Base-by-base conservation (phyloP, 805 yeast species). In the Hagleromyces aurorensis region DNA sequence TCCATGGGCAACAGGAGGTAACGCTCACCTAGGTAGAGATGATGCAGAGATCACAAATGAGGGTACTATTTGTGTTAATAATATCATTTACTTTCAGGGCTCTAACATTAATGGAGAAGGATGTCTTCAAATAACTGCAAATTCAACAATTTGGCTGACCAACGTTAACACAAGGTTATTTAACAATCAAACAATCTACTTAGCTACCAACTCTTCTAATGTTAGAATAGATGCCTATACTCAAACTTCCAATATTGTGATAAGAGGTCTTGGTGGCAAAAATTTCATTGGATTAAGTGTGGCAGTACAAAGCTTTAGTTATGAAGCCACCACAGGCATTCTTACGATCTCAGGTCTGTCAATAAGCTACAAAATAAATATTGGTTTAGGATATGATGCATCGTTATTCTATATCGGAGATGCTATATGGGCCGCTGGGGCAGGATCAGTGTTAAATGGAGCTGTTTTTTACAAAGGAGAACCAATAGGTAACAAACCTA, bases 61-160 rank as follows among this genome's bases (percentile, higher is more conserved):
- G 21, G 44, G 44, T 23, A 39, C 41, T n/a, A 29, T 39, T 11
- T 39, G 44, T 26, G 17, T 37, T 24, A 28, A 24, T 10, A 33
- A 32, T 17, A 31, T 23, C 4, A 26, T 22, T 7, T 33, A 17
- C 13, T 16, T 21, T 13, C 33, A 37, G 15, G 23, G 18, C 12
- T 17, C 39, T 15, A 22, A 21, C 8, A 23, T 39, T 11, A n/a
- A 11, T 7, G 44, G 44, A 24, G 20, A 26, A 11, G 44, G 44
- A 22, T 39, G 44, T 37, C 31, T 39, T 16, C 21, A 20, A 21
- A 20, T 39, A 13, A 41, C 41, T 13, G 37, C 20, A 5, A 30
- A 34, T 19, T 17, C 34, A 23, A 16, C 29, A 3, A 32, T 30
- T 12, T 29, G 32, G 16, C 34, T 31, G 9, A 25, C 27, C 13